A percentile compares a stretch with the other conserved stretches of the same genome.
Conservation (phyloP, 2,329 filamentous ascomycete species). For the Botrytis deweyae region DNA sequence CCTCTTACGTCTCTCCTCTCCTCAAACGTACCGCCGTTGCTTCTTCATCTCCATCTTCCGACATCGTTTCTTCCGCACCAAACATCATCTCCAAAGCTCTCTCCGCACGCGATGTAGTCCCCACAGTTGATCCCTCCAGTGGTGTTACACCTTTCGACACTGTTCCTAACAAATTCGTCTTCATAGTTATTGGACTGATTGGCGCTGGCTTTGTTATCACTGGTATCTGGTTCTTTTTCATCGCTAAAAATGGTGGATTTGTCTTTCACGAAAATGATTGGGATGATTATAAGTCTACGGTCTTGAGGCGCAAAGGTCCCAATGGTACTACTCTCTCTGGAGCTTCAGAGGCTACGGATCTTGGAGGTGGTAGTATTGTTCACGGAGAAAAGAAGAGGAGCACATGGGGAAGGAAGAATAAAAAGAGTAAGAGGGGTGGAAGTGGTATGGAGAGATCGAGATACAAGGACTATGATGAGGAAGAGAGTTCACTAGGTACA, state of each 20-base stretch:
- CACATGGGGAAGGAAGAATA: slow-evolving; percentile 41
- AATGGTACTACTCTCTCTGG: slow-evolving; percentile 84
- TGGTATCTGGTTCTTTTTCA: slow-evolving; percentile 97
- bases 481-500: slow-evolving; percentile 27
- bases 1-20: slow-evolving; percentile 30
- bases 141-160: slow-evolving; percentile 55
- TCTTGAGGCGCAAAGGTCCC: slow-evolving; percentile 82
- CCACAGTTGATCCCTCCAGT: slow-evolving; percentile 41
- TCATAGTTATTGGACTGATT: slow-evolving; percentile 83
- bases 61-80: not conserved
- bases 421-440: slow-evolving; percentile 37
- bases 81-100: not conserved
- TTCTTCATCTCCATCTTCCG: slow-evolving; percentile 10
- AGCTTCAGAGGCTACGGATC: slow-evolving; percentile 75
- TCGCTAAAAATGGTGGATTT: slow-evolving; percentile 95
- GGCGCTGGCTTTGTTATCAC: slow-evolving; percentile 72
- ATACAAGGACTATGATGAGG: slow-evolving; percentile 40
- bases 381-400: slow-evolving; percentile 62
- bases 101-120: slow-evolving; percentile 24
- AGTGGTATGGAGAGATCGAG: slow-evolving; percentile 24
- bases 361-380: slow-evolving; percentile 83
- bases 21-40: slow-evolving; percentile 27
- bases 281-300: slow-evolving; percentile 98
- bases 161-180: slow-evolving; percentile 64
- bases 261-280: slow-evolving; percentile 82